Evolutionary conservation across 73 alveolate genomes (phyloP), one percentile per base, ranked within the genome.

Genomic region (Symbiodinium natans): DNA sequence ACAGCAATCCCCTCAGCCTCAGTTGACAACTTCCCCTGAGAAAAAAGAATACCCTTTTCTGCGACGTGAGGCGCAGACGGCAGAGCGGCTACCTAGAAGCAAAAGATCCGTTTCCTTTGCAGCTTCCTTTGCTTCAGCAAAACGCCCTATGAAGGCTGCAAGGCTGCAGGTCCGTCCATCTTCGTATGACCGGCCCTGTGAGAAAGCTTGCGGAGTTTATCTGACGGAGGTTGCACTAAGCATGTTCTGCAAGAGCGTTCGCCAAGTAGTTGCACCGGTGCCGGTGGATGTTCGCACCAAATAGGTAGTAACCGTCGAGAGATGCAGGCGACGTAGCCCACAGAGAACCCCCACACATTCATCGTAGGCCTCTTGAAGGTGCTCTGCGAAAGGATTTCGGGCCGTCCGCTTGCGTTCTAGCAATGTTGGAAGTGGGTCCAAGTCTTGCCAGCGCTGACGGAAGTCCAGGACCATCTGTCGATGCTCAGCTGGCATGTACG

Each of bases 191-290:
- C n/a, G n/a, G n/a, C n/a, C n/a, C n/a, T n/a, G n/a, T n/a, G n/a
- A n/a, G n/a, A n/a, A n/a, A n/a, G n/a, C n/a, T n/a, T n/a, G n/a
- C n/a, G n/a, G n/a, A n/a, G n/a, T n/a, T n/a, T n/a, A n/a, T n/a
- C n/a, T n/a, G n/a, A n/a, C n/a, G n/a, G n/a, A n/a, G n/a, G 80
- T 63, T 23, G 80, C 33, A 63, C 17, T 29, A 63, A 63, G 80
- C 80, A 63, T 63, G 80, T n/a, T 63, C 80, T 63, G 80, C 80
- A 63, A 29, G 80, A 63, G 80, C 80, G 80, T 23, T 63, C 80
- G 80, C 80, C 80, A 63, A 23, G 80, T 23, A 25, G 80, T 63
- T 25, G 80, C 80, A 63, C 80, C 80, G 3, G 80, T 63, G 1
- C 80, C 80, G 31, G 40, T 63, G 31, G 15, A 23, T 29, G 80